Evolutionary conservation across 345 rosid species (phyloP), one percentile per base, ranked within the genome.

Genomic region (Triadica sebifera): DNA sequence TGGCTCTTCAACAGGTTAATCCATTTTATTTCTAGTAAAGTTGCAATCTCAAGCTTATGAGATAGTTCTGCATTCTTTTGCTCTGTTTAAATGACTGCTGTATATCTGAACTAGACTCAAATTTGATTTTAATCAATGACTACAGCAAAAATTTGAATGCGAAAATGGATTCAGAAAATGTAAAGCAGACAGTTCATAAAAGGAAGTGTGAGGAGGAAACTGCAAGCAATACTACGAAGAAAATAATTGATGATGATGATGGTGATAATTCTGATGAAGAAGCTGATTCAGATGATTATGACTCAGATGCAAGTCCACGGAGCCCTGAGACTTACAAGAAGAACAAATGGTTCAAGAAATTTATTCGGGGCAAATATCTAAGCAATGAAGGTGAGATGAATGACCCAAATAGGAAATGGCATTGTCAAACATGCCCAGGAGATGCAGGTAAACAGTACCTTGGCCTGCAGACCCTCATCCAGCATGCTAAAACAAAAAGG

Each of bases 371-470:
- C 63, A 89, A 85, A 57, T 65, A 64, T 17, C 70, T 94, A 82
- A 70, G 77, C 7, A 70, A 80, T 37, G 93, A 90, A 63, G 84
- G 87, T 74, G 83, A 89, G 74, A 86, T 90, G 10, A 84, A 85
- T 67, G 92, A 92, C 69, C 90, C 85, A 12, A 85, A 58, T 22
- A 84, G 93, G 84, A 89, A 84, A 82, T 92, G 92, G 96, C 91
- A 90, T 78, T 92, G 97, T 75, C 92, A 97, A 11, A 93, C 92
- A 65, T 94, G 98, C 78, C 88, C 78, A 69, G 83, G 78, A 51
- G 93, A 94, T 70, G 91, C 92, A n/a, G 94, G 92, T 45, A 94
- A 87, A 76, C 88, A 93, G 94, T 90, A 88, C 77, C 75, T 78
- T 6, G 89, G 93, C 64, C 85, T 90, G 79, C 93, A 85, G 83